phyloP scores from a whole-genome alignment of 257 asterid genomes.

The Petunia axillaris region DNA sequence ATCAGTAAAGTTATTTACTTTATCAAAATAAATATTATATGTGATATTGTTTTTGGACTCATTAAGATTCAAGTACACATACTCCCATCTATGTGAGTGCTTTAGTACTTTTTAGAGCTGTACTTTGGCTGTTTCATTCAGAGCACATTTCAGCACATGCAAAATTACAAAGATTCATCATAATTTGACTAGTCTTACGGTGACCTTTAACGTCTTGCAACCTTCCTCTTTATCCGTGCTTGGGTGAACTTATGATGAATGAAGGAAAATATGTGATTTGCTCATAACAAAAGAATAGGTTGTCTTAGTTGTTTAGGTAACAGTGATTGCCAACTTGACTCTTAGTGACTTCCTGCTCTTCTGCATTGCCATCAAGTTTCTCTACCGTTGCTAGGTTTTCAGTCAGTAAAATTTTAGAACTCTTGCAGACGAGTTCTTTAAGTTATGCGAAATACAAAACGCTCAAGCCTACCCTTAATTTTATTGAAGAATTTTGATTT shows the following conservation, averaged over 20 bases:
- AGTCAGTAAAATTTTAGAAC: neutral
- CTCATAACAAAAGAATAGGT: neutral
- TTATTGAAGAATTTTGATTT: neutral
- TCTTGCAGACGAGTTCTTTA: neutral
- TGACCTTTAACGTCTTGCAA: neutral
- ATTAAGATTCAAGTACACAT: neutral
- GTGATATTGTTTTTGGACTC: neutral
- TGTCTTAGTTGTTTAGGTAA: neutral
- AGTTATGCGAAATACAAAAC: neutral
- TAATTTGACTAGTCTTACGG: neutral
- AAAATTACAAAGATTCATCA: neutral
- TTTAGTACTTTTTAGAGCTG: neutral
- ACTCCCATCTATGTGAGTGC: neutral
- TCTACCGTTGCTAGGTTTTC: too few species aligned
- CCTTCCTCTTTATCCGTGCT: neutral
- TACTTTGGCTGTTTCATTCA: neutral
- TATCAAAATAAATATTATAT: neutral
- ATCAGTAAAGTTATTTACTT: too few species aligned
- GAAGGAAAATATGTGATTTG: neutral
- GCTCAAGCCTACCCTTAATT: neutral
- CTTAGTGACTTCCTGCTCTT: neutral
- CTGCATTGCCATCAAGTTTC: neutral
- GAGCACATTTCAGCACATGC: neutral
- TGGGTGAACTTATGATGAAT: neutral
- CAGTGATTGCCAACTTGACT: neutral